A percentile compares a stretch with the other conserved stretches of the same genome.
phyloP scores from a whole-genome alignment of 331 rosid genomes.

The Acacia pycnantha region DNA sequence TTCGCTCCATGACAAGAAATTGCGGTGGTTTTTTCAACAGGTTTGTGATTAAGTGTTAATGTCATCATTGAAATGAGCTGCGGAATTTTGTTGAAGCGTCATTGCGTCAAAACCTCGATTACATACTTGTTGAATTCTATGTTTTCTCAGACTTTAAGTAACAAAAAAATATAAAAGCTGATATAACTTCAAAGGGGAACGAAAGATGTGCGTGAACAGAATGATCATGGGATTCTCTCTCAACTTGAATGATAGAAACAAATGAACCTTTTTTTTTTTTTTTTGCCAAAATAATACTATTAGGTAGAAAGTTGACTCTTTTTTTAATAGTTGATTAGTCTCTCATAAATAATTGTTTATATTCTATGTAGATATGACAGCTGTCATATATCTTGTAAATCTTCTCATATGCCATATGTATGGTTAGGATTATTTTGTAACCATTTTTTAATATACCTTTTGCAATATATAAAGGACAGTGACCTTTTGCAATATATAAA shows the following conservation, averaged over 20 bases:
- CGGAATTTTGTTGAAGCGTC: not conserved
- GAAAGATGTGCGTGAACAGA: not conserved
- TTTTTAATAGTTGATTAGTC: no score
- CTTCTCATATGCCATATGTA: no score
- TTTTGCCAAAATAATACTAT: no score
- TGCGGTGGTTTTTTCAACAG: not conserved
- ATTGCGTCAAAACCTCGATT: not conserved
- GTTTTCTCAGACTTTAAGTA: not conserved
- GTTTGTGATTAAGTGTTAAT: not conserved
- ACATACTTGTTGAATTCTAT: not conserved
- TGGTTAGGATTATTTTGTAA: no score
- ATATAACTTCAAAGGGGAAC: not conserved
- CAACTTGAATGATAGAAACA: not conserved
- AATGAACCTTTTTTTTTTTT: no score
- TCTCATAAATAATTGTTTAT: no score
- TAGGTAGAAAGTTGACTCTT: no score
- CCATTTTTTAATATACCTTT: no score
- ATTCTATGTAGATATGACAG: no score
- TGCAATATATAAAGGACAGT: no score
- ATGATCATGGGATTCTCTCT: not conserved
- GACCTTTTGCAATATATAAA: no score
- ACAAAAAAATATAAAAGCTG: not conserved
- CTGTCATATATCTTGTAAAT: no score
- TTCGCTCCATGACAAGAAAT: not conserved
- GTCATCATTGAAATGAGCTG: not conserved